A percentile compares a stretch with the other conserved stretches of the same genome.
phyloP scores from a whole-genome alignment of 2,329 filamentous ascomycete species.

The Diaporthe australafricana region DNA sequence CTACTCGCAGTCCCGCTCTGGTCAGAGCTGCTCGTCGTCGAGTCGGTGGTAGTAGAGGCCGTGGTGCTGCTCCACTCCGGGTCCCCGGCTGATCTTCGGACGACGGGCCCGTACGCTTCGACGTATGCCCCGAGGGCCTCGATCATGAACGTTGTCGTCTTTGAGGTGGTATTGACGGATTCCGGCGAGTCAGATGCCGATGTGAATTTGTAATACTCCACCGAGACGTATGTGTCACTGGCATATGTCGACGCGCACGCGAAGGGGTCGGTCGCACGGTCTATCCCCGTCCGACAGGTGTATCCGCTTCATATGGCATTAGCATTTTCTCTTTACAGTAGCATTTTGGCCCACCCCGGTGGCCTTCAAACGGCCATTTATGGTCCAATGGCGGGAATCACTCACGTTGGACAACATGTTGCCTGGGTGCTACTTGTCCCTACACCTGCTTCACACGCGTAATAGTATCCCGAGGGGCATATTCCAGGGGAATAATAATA shows the following conservation, averaged over 20 bases:
- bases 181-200: background rate
- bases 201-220: background rate
- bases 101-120: background rate
- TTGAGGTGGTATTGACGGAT: background rate
- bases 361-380: background rate
- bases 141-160: background rate
- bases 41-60: background rate
- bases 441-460: conserved; percentile 5
- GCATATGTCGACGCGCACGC: conserved; percentile 1
- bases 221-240: background rate
- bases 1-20: background rate
- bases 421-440: conserved; percentile 18
- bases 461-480: conserved; percentile 11
- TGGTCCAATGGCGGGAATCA: background rate
- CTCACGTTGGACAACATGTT: conserved; percentile 10
- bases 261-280: conserved; percentile 12
- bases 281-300: background rate
- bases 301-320: background rate
- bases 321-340: background rate
- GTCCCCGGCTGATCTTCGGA: conserved; percentile 4
- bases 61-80: conserved; percentile 6
- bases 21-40: background rate
- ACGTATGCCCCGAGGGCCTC: background rate
- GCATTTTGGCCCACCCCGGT: no score
- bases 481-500: conserved; percentile 19